Percentiles rank a stretch among this genome's conserved stretches.
Evolutionary conservation across 2,329 filamentous ascomycete species (phyloP).

Genomic region (Arthroderma sp.): DNA sequence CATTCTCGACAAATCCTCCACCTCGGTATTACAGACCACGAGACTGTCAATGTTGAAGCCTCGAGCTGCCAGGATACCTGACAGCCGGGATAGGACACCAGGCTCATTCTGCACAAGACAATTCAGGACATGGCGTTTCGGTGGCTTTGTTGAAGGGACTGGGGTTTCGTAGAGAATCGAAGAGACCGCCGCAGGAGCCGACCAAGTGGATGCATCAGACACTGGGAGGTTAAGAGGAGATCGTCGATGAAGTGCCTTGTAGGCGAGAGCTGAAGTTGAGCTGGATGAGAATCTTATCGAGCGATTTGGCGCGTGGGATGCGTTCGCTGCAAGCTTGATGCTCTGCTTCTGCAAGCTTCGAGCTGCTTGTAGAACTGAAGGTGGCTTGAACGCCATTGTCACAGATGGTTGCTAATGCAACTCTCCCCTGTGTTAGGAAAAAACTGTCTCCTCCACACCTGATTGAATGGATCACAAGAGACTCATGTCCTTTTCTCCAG

Average conservation of each 20-base stretch:
- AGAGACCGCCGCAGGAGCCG: slow-evolving; percentile 83
- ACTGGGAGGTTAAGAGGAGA: slow-evolving; percentile 72
- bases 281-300: slow-evolving; percentile 10
- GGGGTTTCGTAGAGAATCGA: slow-evolving; percentile 99
- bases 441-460: too few species aligned
- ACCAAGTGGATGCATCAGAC: slow-evolving; percentile 61
- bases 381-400: too few species aligned
- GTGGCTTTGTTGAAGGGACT: slow-evolving; percentile 63
- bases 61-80: slow-evolving; percentile 84
- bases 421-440: too few species aligned
- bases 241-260: slow-evolving; percentile 90
- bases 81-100: slow-evolving; percentile 89
- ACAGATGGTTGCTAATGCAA: too few species aligned
- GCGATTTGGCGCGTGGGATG: slow-evolving; percentile 1
- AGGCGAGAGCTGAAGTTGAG: slow-evolving; percentile 86
- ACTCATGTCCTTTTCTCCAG: too few species aligned
- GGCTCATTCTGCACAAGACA: slow-evolving; percentile 98
- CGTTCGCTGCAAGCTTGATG: neutral
- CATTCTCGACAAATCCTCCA: slow-evolving; percentile 94
- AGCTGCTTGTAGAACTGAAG: too few species aligned
- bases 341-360: too few species aligned
- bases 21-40: slow-evolving; percentile 95
- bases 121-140: slow-evolving; percentile 93
- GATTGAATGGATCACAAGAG: too few species aligned
- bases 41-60: slow-evolving; percentile 99